phyloP scores from a whole-genome alignment of 1,284 basidiomycete species.

The Bjerkandera adusta region DNA sequence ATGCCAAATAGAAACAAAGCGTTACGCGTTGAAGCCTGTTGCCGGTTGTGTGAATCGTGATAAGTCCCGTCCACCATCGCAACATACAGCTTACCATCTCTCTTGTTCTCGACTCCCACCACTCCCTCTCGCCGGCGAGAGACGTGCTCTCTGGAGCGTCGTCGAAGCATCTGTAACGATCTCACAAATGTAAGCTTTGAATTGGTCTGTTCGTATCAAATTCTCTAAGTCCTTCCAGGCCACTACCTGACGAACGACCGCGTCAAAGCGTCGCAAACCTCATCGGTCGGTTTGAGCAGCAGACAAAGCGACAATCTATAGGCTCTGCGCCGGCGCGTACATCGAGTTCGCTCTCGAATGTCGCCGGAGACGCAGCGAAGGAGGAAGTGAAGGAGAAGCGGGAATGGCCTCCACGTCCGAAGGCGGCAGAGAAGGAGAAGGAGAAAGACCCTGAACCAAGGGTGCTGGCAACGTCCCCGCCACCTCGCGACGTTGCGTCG shows the following conservation, averaged over 20 bases:
- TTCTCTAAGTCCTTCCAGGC: slow-evolving; percentile 42
- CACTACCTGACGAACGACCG: slow-evolving; percentile 79
- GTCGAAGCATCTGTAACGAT: neutral
- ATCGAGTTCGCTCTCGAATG: slow-evolving; percentile 55
- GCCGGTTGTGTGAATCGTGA: too few relatives aligned
- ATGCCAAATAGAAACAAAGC: too few relatives aligned
- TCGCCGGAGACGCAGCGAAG: slow-evolving; percentile 57
- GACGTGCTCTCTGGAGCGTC: neutral
- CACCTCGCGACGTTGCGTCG: slow-evolving; percentile 11
- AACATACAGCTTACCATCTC: slow-evolving; percentile 6
- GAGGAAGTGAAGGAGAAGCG: slow-evolving; percentile 65
- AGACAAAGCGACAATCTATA: slow-evolving; percentile 57
- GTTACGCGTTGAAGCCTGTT: too few relatives aligned
- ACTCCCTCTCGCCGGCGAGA: slow-evolving; percentile 19
- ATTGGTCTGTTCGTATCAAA: neutral
- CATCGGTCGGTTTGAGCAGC: slow-evolving; percentile 79
- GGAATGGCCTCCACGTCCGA: slow-evolving; percentile 67
- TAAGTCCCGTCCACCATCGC: too few relatives aligned
- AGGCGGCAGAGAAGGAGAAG: slow-evolving; percentile 8
- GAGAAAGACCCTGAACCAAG: slow-evolving; percentile 14
- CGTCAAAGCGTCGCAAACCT: slow-evolving; percentile 80
- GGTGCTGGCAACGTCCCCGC: slow-evolving; percentile 14
- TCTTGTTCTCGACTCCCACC: neutral
- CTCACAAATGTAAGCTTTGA: slow-evolving; percentile 8
- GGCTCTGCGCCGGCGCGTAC: slow-evolving; percentile 45